Conservation (phyloP, 495 filamentous ascomycete species). For the Penicillium macrosclerotiorum region DNA sequence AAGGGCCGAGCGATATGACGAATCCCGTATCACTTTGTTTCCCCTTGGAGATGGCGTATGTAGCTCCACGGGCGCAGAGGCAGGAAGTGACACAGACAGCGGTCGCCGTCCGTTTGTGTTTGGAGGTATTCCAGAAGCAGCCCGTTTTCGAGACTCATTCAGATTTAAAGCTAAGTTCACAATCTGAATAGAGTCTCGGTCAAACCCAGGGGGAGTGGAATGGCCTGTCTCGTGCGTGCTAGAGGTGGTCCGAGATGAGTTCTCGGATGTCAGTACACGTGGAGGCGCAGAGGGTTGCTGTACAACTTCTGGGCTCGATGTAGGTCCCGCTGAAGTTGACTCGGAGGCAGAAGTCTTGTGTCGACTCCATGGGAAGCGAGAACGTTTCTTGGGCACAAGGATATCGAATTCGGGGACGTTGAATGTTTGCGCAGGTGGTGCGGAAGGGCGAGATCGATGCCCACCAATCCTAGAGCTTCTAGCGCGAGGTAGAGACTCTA, state of each 20-base stretch:
- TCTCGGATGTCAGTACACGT: slow-evolving; percentile 5
- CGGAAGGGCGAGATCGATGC: slow-evolving; percentile 26
- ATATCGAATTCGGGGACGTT: slow-evolving; percentile 31
- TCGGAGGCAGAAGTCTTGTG: slow-evolving; percentile 29
- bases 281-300: slow-evolving; percentile 9
- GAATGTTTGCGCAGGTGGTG: slow-evolving; percentile 32
- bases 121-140: slow-evolving; percentile 49
- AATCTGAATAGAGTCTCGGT: slow-evolving; percentile 79
- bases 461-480: slow-evolving; percentile 25
- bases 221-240: slow-evolving; percentile 10
- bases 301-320: slow-evolving; percentile 6
- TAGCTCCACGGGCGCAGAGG: slow-evolving; percentile 13
- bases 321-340: slow-evolving; percentile 5
- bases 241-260: slow-evolving; percentile 11
- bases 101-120: slow-evolving; percentile 44
- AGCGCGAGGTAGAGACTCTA: slow-evolving; percentile 40
- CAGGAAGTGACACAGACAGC: slow-evolving; percentile 40
- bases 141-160: slow-evolving; percentile 74
- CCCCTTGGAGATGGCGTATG: slow-evolving; percentile 15
- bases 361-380: slow-evolving; percentile 39
- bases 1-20: slow-evolving; percentile 13
- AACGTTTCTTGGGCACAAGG: slow-evolving; percentile 37
- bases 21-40: slow-evolving; percentile 14
- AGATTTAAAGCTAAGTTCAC: slow-evolving; percentile 86
- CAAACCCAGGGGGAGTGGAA: slow-evolving; percentile 38